Percentiles rank a stretch among this genome's conserved stretches.
These are phyloP conservation scores for Aquilaria agallochum DNA, from an alignment of 441 rosid genomes.

Conservation along the genomic window DNA sequence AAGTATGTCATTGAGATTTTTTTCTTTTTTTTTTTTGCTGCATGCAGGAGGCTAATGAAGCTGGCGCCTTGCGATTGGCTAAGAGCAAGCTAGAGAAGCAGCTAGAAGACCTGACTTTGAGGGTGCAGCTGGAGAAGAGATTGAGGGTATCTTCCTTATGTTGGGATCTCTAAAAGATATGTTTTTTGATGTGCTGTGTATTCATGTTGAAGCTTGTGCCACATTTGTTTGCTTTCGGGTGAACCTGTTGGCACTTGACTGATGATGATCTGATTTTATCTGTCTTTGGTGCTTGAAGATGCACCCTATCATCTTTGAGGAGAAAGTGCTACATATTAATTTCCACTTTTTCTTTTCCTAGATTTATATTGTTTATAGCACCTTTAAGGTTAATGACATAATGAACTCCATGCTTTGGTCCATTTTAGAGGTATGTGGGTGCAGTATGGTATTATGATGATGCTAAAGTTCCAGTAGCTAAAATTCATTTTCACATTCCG, in stretches of 20 bases:
- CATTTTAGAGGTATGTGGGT: too few relatives aligned
- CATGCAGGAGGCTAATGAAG: constrained; percentile 84
- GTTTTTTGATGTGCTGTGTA: background rate
- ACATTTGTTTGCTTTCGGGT: background rate
- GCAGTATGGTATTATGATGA: too few relatives aligned
- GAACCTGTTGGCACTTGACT: background rate
- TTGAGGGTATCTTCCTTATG: constrained; percentile 62
- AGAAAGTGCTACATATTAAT: too few relatives aligned
- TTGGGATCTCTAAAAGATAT: constrained; percentile 14
- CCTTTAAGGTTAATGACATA: too few relatives aligned
- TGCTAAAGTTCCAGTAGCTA: too few relatives aligned
- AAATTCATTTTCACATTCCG: too few relatives aligned
- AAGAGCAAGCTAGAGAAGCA: constrained; percentile 96
- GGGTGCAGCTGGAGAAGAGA: constrained; percentile 86
- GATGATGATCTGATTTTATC: background rate
- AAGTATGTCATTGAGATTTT: constrained; percentile 10
- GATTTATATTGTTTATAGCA: too few relatives aligned
- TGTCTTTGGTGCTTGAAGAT: background rate
- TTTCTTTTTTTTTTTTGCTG: constrained; percentile 1
- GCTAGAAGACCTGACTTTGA: constrained; percentile 91
- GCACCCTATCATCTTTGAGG: too few relatives aligned
- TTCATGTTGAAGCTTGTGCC: background rate
- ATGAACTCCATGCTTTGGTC: too few relatives aligned
- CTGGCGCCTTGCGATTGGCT: constrained; percentile 92
- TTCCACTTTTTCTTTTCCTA: too few relatives aligned